phyloP scores from a whole-genome alignment of 805 yeast genomes.

The Torulaspora maleeae region DNA sequence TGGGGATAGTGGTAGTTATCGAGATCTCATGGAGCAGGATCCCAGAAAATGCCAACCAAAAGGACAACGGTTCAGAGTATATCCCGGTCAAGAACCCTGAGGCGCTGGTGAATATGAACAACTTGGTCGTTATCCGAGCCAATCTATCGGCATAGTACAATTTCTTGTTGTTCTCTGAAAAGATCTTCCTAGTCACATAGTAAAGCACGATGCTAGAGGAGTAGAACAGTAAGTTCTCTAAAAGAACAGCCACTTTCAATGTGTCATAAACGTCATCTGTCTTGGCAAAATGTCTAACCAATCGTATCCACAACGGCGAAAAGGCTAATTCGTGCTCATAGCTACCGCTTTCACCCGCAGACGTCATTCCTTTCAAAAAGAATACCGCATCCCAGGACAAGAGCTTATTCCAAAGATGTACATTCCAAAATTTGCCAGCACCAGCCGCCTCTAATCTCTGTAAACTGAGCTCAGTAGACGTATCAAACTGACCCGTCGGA shows the following conservation, averaged over 20 bases:
- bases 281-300: conserved; percentile 33
- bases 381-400: conserved; percentile 85
- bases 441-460: conserved; percentile 7
- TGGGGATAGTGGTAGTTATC: conserved; percentile 13
- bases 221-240: conserved; percentile 53
- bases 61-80: conserved; percentile 73
- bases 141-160: conserved; percentile 16
- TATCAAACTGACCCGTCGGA: conserved; percentile 30
- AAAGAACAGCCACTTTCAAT: conserved; percentile 43
- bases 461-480: conserved; percentile 28
- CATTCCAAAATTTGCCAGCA: conserved; percentile 18
- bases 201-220: conserved; percentile 47
- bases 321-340: conserved; percentile 92
- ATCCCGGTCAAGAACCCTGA: conserved; percentile 72
- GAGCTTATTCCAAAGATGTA: conserved; percentile 46
- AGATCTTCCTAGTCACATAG: conserved; percentile 41
- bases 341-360: conserved; percentile 39
- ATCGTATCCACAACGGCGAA: conserved; percentile 68
- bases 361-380: conserved; percentile 51
- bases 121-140: conserved; percentile 39
- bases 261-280: conserved; percentile 40
- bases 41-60: conserved; percentile 55
- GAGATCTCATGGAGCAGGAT: conserved; percentile 46
- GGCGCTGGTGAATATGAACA: conserved; percentile 66
- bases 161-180: conserved; percentile 21